Evolutionary conservation across 306 rosid species (phyloP), one percentile per base, ranked within the genome.

Genomic region (Ormosia semicastrata): DNA sequence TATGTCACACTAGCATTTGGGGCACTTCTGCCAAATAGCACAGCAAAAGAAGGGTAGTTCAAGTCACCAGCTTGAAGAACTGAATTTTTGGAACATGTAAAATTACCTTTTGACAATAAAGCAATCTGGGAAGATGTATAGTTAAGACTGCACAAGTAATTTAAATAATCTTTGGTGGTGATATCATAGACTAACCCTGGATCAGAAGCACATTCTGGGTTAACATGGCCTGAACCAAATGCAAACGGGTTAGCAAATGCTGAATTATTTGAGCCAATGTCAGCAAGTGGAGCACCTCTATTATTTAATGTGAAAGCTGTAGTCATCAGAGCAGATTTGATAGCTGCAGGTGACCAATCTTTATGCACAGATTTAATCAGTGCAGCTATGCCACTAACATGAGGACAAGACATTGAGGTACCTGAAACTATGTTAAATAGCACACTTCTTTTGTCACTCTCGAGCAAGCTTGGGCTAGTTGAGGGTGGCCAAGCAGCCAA

Each of bases 401-500:
- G 95, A 70, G 95, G 94, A 40, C 97, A 93, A 37, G 97, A 91
- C 97, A 93, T 92, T 43, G 97, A 93, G 39, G 97, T 90, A 15
- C 97, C 95, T n/a, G 97, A 92, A n/a, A 88, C 44, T 9, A 92
- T 86, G 74, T 92, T 90, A 49, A 89, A 92, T 1, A 84, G 18
- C 1, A 82, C 90, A 17, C 76, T 87, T 80, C 95, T 89, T 66
- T 88, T 88, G 81, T 93, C 94, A 56, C 74, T 82, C 34, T 43
- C 70, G 67, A 85, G 73, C 62, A 39, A 9, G 63, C 83, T 86
- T 40, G 95, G 94, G 73, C 91, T 86, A 36, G 47, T 71, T 30
- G 60, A 80, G 49, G 89, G 58, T 4, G 97, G 92, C 95, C 97
- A 93, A 59, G 97, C 88, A 49, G 97, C 97, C 53, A 93, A 57